These are phyloP conservation scores for Tetrahymena elliotti DNA, from an alignment of 73 alveolate species.

Conservation along the genomic window DNA sequence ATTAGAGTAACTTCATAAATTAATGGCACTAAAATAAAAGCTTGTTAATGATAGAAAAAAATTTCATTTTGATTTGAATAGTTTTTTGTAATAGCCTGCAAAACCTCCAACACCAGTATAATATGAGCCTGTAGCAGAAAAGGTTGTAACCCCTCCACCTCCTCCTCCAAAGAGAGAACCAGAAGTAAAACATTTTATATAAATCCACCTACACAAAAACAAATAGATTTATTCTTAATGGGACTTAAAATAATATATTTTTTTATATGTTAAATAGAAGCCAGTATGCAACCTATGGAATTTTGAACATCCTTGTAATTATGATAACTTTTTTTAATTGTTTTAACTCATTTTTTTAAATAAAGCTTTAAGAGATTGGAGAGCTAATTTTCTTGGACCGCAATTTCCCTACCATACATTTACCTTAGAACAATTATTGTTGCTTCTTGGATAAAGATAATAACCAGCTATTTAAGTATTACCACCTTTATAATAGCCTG, in stretches of 20 bases:
- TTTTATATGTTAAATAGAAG: background rate
- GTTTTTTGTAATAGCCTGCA: background rate
- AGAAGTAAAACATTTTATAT: background rate
- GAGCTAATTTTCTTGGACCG: background rate
- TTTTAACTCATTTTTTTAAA: background rate
- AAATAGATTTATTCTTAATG: too few relatives aligned
- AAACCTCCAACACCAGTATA: background rate
- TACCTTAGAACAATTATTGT: background rate
- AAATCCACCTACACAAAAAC: too few relatives aligned
- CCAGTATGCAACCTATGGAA: background rate
- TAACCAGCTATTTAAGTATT: background rate
- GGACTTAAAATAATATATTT: background rate
- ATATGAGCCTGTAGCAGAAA: background rate
- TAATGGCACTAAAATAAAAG: background rate
- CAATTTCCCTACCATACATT: background rate
- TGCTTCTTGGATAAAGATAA: background rate
- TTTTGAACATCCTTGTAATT: background rate
- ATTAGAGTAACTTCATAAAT: background rate
- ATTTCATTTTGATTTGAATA: background rate
- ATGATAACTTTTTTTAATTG: background rate
- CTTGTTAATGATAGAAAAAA: background rate
- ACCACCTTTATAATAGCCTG: background rate
- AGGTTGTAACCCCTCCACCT: background rate
- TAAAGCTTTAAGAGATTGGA: background rate
- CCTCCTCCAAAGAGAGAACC: background rate